A percentile compares a stretch with the other conserved stretches of the same genome.
Conservation (phyloP, 225 moss, liverwort and hornwort genomes). For the Sphagnum contortum region DNA sequence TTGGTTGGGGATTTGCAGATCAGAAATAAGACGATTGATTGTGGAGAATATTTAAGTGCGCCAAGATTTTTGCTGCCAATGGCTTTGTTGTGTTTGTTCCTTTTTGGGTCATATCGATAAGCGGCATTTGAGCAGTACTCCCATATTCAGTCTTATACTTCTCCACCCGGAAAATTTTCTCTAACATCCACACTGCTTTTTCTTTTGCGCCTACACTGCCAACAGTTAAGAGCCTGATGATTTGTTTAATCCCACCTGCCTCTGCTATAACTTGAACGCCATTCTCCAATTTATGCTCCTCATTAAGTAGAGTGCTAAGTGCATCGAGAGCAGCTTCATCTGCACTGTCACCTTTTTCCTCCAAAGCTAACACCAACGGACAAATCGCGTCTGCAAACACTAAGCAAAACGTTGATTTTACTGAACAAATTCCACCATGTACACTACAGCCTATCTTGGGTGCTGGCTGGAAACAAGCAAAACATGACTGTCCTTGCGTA, state of each 20-base stretch:
- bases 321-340: conserved; percentile 75
- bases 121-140: conserved; percentile 79
- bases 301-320: conserved; percentile 54
- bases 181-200: conserved; percentile 78
- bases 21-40: conserved; percentile 91
- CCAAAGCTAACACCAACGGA: conserved; percentile 75
- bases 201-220: conserved; percentile 75
- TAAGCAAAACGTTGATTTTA: conserved; percentile 71
- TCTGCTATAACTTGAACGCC: conserved; percentile 72
- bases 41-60: conserved; percentile 89
- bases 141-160: conserved; percentile 57
- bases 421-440: conserved; percentile 65
- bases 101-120: conserved; percentile 91
- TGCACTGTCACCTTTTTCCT: conserved; percentile 70
- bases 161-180: conserved; percentile 87
- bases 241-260: conserved; percentile 57
- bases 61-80: conserved; percentile 74
- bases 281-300: conserved; percentile 38
- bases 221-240: conserved; percentile 61
- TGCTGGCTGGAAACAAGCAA: conserved; percentile 38
- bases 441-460: conserved; percentile 35
- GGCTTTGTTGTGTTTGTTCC: conserved; percentile 75
- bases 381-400: conserved; percentile 57
- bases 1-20: not conserved
- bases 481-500: conserved; percentile 21